Evolutionary conservation across 305 asterid species (phyloP).

Genomic region (Rubia tinctorum): DNA sequence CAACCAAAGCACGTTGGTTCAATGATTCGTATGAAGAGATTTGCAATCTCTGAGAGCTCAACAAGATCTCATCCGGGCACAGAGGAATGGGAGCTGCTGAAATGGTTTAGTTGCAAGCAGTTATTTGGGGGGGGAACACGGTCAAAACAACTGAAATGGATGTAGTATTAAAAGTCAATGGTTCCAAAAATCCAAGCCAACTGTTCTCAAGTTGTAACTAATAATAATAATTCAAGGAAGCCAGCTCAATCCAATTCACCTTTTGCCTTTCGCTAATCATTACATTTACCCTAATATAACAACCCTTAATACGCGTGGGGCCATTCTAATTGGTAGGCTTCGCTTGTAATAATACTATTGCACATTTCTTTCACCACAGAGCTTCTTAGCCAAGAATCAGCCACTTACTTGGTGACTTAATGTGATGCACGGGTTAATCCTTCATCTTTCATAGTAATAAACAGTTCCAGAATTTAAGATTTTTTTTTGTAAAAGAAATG

Average conservation of each 20-base stretch:
- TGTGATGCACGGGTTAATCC: too few species aligned
- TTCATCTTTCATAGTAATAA: too few species aligned
- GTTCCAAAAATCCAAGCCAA: neutral
- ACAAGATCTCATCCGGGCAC: neutral
- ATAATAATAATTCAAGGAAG: constrained; percentile 6
- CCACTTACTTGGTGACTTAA: neutral
- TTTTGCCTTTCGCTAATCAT: constrained; percentile 3
- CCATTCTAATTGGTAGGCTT: neutral
- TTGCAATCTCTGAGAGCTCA: neutral
- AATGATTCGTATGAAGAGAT: neutral
- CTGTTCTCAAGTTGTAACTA: neutral
- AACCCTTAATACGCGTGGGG: neutral
- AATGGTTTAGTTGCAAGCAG: constrained; percentile 1
- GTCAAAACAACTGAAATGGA: constrained; percentile 8
- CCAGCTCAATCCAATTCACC: constrained; percentile 2
- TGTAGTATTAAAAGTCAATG: neutral
- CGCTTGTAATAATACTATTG: neutral
- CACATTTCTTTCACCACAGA: constrained; percentile 4
- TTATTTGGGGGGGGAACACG: neutral
- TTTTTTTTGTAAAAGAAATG: too few species aligned
- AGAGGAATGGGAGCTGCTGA: neutral
- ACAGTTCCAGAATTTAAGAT: too few species aligned
- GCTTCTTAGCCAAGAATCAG: neutral
- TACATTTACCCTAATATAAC: neutral
- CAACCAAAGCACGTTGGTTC: neutral